Base-by-base conservation (phyloP, 1,284 basidiomycete species). In the Rhodotorula sp. region DNA sequence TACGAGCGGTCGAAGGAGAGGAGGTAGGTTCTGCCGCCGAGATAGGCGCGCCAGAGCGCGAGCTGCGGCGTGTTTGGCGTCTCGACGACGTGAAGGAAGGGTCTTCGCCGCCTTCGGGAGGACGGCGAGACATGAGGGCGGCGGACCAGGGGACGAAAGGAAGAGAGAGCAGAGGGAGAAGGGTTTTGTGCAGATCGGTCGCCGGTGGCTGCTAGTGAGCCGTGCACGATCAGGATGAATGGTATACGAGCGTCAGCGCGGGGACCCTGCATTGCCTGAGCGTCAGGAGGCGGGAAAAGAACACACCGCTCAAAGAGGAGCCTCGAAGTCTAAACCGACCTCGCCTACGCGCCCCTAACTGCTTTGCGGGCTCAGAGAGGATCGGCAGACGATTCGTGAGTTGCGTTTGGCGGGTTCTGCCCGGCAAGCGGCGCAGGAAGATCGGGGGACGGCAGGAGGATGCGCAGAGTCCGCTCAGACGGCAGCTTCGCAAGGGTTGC, bases 111-210 rank as follows among this genome's bases (percentile, higher is more conserved):
- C 15, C 1, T 18, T 50, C 54, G 31, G 54, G 47, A 6, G 54
- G 62, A 28, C 54, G 62, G 34, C 46, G 54, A 9, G 62, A 50
- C 62, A 63, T 63, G 47, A 5, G 8, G 18, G 16, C 13, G 34
- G 13, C 10, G n/a, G 13, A 9, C 26, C 28, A 47, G n/a, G 26
- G 6, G 40, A 11, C 34, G 15, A 31, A 8, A 31, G 30, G 7
- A 53, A 24, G 16, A n/a, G 13, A 22, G 16, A 40, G n/a, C 4
- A 24, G 22, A 44, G 26, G 10, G 40, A 46, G 55, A 18, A 24
- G 28, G 26, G 55, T 18, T 31, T 54, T 34, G 53, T 20, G 24
- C 11, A 8, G 40, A 22, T 44, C 18, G n/a, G n/a, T 6, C 18
- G 28, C 26, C 44, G 40, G 15, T 30, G 40, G 44, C 28, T 22